Evolutionary conservation across 1,139 yeast genomes (phyloP).

Genomic region (Blastobotrys capitulatus): DNA sequence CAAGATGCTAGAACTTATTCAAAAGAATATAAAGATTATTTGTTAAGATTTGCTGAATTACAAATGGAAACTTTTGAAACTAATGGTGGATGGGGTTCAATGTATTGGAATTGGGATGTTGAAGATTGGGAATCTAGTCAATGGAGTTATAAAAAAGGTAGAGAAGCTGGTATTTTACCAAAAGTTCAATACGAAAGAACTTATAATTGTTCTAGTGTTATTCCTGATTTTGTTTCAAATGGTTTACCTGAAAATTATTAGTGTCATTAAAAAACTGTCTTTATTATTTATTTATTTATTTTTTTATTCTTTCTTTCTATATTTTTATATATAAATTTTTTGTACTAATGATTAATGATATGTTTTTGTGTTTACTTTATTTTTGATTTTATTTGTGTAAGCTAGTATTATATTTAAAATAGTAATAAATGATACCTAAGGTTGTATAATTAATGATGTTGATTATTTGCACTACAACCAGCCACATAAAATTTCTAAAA

Average conservation of each 20-base stretch:
- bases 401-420: no score
- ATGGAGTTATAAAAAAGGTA: constrained; percentile 34
- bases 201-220: constrained; percentile 24
- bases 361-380: not conserved
- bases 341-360: not conserved
- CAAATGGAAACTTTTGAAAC: constrained; percentile 33
- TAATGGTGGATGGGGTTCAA: constrained; percentile 33
- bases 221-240: constrained; percentile 26
- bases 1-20: constrained; percentile 27
- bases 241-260: constrained; percentile 30
- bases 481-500: no score
- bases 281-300: not conserved
- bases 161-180: constrained; percentile 31
- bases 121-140: constrained; percentile 30
- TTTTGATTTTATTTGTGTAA: not conserved
- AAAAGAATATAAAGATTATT: constrained; percentile 26
- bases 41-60: constrained; percentile 31
- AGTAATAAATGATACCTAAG: no score
- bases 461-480: no score
- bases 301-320: not conserved
- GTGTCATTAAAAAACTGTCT: not conserved
- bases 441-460: no score
- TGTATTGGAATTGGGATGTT: constrained; percentile 37
- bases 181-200: constrained; percentile 28
- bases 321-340: not conserved